Percentiles rank a stretch among this genome's conserved stretches.
These are phyloP conservation scores for Stachybotrys chartarum DNA, from an alignment of 2,329 filamentous ascomycete species.

Conservation along the genomic window DNA sequence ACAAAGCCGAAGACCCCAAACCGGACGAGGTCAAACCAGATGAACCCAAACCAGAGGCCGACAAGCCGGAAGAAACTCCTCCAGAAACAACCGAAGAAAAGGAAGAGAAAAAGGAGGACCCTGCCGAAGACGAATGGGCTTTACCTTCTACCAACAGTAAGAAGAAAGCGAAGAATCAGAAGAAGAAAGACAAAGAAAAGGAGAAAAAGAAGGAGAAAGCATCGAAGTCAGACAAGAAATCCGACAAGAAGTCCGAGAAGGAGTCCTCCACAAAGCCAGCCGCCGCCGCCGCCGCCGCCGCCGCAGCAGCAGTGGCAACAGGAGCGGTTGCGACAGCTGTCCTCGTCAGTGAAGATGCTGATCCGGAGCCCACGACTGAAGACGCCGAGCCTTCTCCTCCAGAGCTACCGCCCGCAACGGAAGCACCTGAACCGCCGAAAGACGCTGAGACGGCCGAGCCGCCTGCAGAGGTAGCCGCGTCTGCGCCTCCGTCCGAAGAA, in stretches of 20 bases:
- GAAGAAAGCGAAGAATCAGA: conserved; percentile 14
- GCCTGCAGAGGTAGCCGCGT: neutral
- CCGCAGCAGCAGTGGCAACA: neutral
- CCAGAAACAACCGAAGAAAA: neutral
- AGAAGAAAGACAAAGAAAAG: conserved; percentile 10
- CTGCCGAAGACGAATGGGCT: conserved; percentile 5
- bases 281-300: neutral
- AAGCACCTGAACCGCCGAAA: neutral
- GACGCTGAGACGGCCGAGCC: neutral
- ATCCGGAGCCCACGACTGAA: neutral
- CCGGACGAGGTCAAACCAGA: neutral
- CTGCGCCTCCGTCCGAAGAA: neutral
- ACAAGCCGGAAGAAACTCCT: neutral
- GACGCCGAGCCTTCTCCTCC: neutral
- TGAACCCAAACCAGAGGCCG: neutral
- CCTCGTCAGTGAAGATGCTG: neutral
- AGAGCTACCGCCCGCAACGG: neutral
- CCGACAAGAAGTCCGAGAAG: conserved; percentile 6
- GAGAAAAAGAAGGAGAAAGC: conserved; percentile 4
- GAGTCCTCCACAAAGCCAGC: neutral
- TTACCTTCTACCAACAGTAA: conserved; percentile 5
- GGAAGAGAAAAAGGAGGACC: neutral
- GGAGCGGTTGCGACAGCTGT: neutral
- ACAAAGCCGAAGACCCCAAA: neutral
- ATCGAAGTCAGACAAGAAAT: conserved; percentile 4